Evolutionary conservation across 164 flowering plant genomes (phyloP).

Genomic region (Nymphaea colorata): DNA sequence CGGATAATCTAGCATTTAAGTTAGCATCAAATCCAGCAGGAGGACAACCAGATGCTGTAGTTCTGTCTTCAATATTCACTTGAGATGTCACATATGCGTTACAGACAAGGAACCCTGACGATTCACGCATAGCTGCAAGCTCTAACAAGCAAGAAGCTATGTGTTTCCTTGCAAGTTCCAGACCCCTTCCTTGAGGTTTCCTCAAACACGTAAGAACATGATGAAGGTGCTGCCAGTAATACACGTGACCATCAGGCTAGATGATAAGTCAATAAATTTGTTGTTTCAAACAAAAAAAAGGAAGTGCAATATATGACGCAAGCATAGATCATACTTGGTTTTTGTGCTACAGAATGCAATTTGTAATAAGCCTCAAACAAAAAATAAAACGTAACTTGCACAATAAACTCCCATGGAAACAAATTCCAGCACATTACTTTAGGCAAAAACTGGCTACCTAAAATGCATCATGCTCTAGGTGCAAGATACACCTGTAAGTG

Average conservation of each 20-base stretch:
- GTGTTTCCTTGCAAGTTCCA: conserved; percentile 89
- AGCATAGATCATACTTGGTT: no score
- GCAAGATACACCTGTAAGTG: no score
- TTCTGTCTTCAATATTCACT: conserved; percentile 32
- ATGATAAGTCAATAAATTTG: no score
- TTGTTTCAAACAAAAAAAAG: no score
- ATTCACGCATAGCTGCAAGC: conserved; percentile 36
- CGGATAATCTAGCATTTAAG: conserved; percentile 65
- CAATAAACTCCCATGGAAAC: no score
- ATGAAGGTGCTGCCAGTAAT: conserved; percentile 58
- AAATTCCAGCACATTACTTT: no score
- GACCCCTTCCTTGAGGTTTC: conserved; percentile 87
- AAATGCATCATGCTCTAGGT: no score
- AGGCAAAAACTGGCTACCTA: no score
- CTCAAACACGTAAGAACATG: conserved; percentile 70
- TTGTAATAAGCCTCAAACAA: no score
- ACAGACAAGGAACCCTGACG: conserved; percentile 46
- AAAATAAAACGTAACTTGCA: no score
- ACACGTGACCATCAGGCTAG: neutral
- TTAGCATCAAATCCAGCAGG: conserved; percentile 90
- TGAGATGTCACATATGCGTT: conserved; percentile 20
- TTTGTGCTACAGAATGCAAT: no score
- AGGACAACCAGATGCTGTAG: conserved; percentile 87
- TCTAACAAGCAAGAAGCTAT: conserved; percentile 66
- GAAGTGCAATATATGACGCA: no score